A percentile compares a stretch with the other conserved stretches of the same genome.
phyloP scores from a whole-genome alignment of 2,329 filamentous ascomycete genomes.

The Coniochaeta sp. region DNA sequence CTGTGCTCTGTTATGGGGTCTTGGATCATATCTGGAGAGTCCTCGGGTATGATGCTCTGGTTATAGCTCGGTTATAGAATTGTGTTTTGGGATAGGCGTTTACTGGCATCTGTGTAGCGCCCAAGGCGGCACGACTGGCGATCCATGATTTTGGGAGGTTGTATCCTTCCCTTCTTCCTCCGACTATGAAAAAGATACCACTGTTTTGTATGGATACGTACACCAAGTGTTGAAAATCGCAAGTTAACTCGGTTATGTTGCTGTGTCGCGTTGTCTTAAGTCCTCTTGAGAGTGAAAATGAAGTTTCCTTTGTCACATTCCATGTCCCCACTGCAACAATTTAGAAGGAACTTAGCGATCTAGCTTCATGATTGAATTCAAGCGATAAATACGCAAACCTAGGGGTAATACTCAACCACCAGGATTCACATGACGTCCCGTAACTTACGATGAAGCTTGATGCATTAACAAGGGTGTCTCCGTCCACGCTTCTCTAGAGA shows the following conservation, averaged over 20 bases:
- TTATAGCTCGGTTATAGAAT: background rate
- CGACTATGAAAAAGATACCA: background rate
- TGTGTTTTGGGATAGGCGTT: background rate
- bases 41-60: background rate
- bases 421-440: background rate
- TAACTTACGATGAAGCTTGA: background rate
- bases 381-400: background rate
- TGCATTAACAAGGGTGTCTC: background rate
- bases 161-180: background rate
- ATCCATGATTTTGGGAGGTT: background rate
- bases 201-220: background rate
- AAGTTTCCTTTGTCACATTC: background rate
- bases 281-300: background rate
- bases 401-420: background rate
- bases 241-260: background rate
- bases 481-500: background rate
- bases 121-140: too few relatives aligned
- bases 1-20: conserved; percentile 51
- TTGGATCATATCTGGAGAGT: conserved; percentile 44
- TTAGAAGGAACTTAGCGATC: background rate
- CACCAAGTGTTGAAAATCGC: background rate
- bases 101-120: background rate
- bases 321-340: background rate
- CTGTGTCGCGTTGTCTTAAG: too few relatives aligned
- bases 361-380: background rate